Evolutionary conservation across 768 basidiomycete genomes (phyloP).

Genomic region (Mycena leptocephala): DNA sequence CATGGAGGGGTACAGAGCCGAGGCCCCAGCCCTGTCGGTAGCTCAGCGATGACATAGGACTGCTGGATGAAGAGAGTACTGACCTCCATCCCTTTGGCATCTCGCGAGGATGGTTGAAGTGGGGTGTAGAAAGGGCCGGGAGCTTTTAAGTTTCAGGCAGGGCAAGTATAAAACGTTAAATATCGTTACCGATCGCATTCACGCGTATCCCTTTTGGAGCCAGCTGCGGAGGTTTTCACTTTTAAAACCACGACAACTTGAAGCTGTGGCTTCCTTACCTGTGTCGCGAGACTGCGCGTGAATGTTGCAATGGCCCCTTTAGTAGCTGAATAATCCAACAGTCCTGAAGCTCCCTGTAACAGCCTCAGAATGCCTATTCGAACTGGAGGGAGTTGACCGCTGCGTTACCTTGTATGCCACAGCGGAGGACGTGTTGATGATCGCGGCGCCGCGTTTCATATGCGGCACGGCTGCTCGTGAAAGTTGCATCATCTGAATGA

Average conservation of each 20-base stretch:
- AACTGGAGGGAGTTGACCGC: not conserved
- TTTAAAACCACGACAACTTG: too few species aligned
- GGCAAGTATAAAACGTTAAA: not conserved
- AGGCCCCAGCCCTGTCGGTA: slow-evolving; percentile 53
- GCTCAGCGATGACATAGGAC: not conserved
- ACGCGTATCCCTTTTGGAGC: not conserved
- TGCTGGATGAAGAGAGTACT: not conserved
- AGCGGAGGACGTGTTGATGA: slow-evolving; percentile 77
- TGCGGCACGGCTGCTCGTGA: slow-evolving; percentile 72
- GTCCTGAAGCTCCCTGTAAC: slow-evolving; percentile 46
- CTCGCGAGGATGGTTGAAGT: slow-evolving; percentile 70
- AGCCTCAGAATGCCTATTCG: slow-evolving; percentile 62
- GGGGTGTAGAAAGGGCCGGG: slow-evolving; percentile 74
- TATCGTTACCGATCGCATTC: not conserved
- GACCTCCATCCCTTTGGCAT: slow-evolving; percentile 69
- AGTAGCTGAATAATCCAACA: slow-evolving; percentile 69
- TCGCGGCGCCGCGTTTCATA: slow-evolving; percentile 69
- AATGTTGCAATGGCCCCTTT: slow-evolving; percentile 76
- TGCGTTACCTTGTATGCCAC: slow-evolving; percentile 62
- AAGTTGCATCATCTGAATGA: slow-evolving; percentile 72
- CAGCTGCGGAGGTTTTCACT: not conserved
- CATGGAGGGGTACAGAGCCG: slow-evolving; percentile 62
- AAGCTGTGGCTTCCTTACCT: slow-evolving; percentile 37
- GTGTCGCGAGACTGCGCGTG: slow-evolving; percentile 68
- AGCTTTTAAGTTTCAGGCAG: slow-evolving; percentile 30